These are phyloP conservation scores for Medicago truncatula DNA, from an alignment of 306 rosid genomes.

Conservation along the genomic window MtrunA17r5.0-ANR NC_053042.1:39637001-39637500, in stretches of 20 bases:
- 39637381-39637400: not conserved
- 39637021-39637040: not conserved
- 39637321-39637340: not conserved
- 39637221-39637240: not conserved
- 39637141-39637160: not conserved
- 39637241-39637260: not conserved
- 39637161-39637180: constrained; percentile 8
- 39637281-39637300: not conserved
- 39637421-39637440: not conserved
- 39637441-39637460: not conserved
- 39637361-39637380: not conserved
- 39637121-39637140: not conserved
- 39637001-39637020: constrained; percentile 20
- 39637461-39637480: not conserved
- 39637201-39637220: not conserved
- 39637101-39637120: not conserved
- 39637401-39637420: not conserved
- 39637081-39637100: not conserved
- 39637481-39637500: not conserved
- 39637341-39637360: not conserved
- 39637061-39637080: constrained; percentile 19
- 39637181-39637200: constrained; percentile 16
- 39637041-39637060: not conserved
- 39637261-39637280: not conserved
- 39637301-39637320: not conserved